Conservation (phyloP, 1,284 basidiomycete species). For the Boletus semigastroideus region DNA sequence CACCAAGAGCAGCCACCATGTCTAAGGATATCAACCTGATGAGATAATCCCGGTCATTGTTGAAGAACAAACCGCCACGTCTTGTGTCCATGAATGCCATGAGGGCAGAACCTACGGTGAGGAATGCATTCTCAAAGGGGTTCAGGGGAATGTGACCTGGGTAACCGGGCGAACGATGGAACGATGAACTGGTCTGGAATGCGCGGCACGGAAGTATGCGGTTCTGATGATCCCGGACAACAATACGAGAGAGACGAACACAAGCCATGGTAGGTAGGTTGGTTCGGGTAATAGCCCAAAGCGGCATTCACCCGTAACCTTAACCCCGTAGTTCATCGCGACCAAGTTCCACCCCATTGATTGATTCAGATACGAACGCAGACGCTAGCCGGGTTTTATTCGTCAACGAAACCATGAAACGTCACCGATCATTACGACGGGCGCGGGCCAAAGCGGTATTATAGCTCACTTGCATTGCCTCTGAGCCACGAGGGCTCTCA, state of each 20-base stretch:
- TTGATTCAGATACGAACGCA: no score
- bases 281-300: background rate
- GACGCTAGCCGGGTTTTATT: no score
- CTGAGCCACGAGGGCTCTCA: conserved; percentile 11
- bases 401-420: no score
- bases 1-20: conserved; percentile 90
- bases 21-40: conserved; percentile 47
- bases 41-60: background rate
- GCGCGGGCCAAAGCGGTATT: conserved; percentile 4
- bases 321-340: conserved; percentile 15
- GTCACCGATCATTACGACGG: background rate
- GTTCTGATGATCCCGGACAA: background rate
- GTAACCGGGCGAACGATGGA: conserved; percentile 45
- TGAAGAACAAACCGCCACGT: conserved; percentile 69
- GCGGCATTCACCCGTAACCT: background rate
- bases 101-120: conserved; percentile 84
- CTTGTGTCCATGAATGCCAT: conserved; percentile 83
- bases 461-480: conserved; percentile 11
- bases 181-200: conserved; percentile 10
- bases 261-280: background rate
- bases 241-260: background rate
- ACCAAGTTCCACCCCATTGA: no score
- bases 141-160: conserved; percentile 83
- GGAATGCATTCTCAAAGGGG: conserved; percentile 79
- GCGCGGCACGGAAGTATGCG: conserved; percentile 2